These are phyloP conservation scores for Auricularia cornea DNA, from an alignment of 768 basidiomycete species.

Conservation along the genomic window DNA sequence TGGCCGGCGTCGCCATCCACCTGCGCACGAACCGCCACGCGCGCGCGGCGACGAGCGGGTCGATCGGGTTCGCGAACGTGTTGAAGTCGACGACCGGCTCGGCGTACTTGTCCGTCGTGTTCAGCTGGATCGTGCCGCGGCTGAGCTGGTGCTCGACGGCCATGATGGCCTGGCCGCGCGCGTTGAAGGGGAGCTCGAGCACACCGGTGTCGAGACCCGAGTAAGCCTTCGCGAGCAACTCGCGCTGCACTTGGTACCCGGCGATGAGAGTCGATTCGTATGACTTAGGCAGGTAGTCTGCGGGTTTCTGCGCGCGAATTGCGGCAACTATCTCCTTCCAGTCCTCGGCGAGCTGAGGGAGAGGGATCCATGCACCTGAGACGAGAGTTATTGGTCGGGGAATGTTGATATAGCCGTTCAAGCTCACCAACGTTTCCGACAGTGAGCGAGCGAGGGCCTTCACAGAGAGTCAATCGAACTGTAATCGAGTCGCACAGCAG, in stretches of 20 bases:
- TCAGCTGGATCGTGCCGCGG: conserved; percentile 1
- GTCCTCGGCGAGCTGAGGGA: neutral
- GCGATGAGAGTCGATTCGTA: neutral
- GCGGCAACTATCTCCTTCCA: neutral
- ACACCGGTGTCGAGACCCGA: neutral
- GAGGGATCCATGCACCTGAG: neutral
- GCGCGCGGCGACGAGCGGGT: neutral
- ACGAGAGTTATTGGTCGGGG: too few species aligned
- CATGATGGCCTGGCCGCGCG: neutral
- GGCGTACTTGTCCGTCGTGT: neutral
- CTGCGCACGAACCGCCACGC: neutral
- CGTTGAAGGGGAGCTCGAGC: neutral
- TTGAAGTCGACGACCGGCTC: neutral
- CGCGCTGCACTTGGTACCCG: neutral
- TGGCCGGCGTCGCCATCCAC: neutral
- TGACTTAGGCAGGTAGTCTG: neutral
- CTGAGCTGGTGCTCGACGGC: conserved; percentile 2
- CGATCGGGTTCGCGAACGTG: neutral
- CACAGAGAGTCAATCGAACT: too few species aligned
- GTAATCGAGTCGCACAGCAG: too few species aligned
- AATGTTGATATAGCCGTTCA: too few species aligned
- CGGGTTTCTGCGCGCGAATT: neutral
- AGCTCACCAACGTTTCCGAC: neutral
- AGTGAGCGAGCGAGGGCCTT: neutral
- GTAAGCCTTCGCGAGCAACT: neutral